Conservation (phyloP, 768 basidiomycete species). For the Lactarius hengduanensis region DNA sequence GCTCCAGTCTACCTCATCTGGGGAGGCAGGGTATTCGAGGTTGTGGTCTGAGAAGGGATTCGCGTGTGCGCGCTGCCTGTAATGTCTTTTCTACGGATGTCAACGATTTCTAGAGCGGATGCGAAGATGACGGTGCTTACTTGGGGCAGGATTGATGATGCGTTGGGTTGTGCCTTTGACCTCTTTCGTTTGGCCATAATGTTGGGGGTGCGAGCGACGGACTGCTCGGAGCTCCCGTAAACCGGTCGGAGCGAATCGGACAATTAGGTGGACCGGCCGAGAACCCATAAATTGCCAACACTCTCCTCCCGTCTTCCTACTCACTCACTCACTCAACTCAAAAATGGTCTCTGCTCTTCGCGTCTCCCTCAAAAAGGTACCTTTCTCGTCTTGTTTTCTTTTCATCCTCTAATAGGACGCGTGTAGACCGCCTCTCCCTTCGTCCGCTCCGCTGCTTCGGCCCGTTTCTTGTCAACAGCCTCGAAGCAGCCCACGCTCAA, state of each 20-base stretch:
- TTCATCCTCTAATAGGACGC: constrained; percentile 12
- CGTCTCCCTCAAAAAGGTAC: constrained; percentile 38
- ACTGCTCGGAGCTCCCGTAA: no score
- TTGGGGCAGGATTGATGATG: constrained; percentile 36
- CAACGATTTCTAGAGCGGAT: constrained; percentile 1
- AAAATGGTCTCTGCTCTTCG: constrained; percentile 37
- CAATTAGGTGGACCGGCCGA: neutral
- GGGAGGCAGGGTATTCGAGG: constrained; percentile 81
- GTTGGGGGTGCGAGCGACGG: no score
- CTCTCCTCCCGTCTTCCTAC: neutral
- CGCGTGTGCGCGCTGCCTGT: constrained; percentile 79
- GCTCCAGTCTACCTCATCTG: constrained; percentile 76
- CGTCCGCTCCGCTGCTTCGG: constrained; percentile 46
- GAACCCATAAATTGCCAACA: constrained; percentile 5
- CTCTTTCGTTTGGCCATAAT: constrained; percentile 36
- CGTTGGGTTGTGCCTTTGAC: constrained; percentile 17
- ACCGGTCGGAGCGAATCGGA: constrained; percentile 18
- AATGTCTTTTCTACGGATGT: constrained; percentile 68
- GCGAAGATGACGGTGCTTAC: constrained; percentile 29
- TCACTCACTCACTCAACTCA: constrained; percentile 4
- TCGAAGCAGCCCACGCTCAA: constrained; percentile 77
- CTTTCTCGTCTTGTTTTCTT: constrained; percentile 32
- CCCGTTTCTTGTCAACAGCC: constrained; percentile 63
- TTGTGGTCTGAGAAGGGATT: constrained; percentile 88
- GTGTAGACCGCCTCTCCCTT: constrained; percentile 48